phyloP scores from a whole-genome alignment of 2,329 filamentous ascomycete species.

The Stylonectria norvegica region DNA sequence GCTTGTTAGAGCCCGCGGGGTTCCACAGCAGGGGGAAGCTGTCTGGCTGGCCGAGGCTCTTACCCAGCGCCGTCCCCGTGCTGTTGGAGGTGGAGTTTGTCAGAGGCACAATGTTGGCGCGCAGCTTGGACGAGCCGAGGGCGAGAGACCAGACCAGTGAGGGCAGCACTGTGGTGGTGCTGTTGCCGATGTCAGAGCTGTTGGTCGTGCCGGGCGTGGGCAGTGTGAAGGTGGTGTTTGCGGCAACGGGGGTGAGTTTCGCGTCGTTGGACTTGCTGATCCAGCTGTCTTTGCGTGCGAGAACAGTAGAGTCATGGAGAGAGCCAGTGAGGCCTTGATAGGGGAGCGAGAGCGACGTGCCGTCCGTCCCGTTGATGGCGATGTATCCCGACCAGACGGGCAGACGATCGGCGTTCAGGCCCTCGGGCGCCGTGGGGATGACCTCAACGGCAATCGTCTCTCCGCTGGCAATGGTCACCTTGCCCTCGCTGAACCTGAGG shows the following conservation, averaged over 20 bases:
- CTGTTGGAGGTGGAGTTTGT: constrained; percentile 26
- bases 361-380: constrained; percentile 39
- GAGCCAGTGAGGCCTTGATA: constrained; percentile 41
- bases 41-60: constrained; percentile 40
- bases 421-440: constrained; percentile 38
- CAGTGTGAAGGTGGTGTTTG: constrained; percentile 40
- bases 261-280: constrained; percentile 34
- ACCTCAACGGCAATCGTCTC: constrained; percentile 47
- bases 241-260: constrained; percentile 20
- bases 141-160: constrained; percentile 39
- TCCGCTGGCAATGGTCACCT: constrained; percentile 42
- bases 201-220: constrained; percentile 36
- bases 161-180: constrained; percentile 34
- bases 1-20: constrained; percentile 22
- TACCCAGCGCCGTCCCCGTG: constrained; percentile 34
- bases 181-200: constrained; percentile 12
- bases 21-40: constrained; percentile 38
- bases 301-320: constrained; percentile 27
- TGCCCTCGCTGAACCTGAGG: constrained; percentile 40
- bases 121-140: constrained; percentile 44
- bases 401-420: constrained; percentile 34
- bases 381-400: constrained; percentile 44
- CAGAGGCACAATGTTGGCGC: constrained; percentile 43
- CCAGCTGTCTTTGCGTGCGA: constrained; percentile 25
- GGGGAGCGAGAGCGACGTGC: constrained; percentile 36